A percentile compares a stretch with the other conserved stretches of the same genome.
These are phyloP conservation scores for Macroventuria anomochaeta DNA, from an alignment of 2,329 filamentous ascomycete genomes.

Conservation along the genomic window DNA sequence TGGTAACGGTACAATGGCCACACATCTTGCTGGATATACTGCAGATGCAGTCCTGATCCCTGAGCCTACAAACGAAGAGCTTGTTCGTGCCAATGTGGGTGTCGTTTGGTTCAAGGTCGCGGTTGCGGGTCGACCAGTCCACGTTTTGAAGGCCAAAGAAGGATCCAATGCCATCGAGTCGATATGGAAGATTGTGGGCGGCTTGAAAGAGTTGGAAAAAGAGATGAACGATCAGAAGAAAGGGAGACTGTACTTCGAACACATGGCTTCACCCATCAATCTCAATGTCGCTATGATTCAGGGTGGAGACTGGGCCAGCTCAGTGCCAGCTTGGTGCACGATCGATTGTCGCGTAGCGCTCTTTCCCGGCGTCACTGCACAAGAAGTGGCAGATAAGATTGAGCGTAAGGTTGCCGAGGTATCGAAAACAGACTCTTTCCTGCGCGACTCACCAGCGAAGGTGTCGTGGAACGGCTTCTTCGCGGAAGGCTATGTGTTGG, in stretches of 20 bases:
- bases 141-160: conserved; percentile 26
- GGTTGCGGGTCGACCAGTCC: conserved; percentile 26
- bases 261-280: conserved; percentile 23
- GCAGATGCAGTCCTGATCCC: conserved; percentile 28
- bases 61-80: conserved; percentile 27
- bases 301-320: conserved; percentile 31
- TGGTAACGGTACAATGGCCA: conserved; percentile 28
- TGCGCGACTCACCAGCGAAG: conserved; percentile 24
- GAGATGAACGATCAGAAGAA: conserved; percentile 27
- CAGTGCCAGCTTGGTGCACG: conserved; percentile 29
- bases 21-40: conserved; percentile 27
- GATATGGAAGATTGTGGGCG: conserved; percentile 23
- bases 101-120: conserved; percentile 32
- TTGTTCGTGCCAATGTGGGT: conserved; percentile 30
- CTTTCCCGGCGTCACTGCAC: conserved; percentile 26
- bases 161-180: conserved; percentile 28
- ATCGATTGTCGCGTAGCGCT: conserved; percentile 32
- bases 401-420: conserved; percentile 18
- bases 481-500: conserved; percentile 28
- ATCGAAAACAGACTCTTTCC: conserved; percentile 18
- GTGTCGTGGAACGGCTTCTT: conserved; percentile 33
- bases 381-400: conserved; percentile 25
- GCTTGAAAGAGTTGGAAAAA: conserved; percentile 25
- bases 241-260: conserved; percentile 23
- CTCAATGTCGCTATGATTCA: conserved; percentile 31